A percentile compares a stretch with the other conserved stretches of the same genome.
Conservation (phyloP, 2,329 filamentous ascomycete species). For the Podosphaera fusca region DNA sequence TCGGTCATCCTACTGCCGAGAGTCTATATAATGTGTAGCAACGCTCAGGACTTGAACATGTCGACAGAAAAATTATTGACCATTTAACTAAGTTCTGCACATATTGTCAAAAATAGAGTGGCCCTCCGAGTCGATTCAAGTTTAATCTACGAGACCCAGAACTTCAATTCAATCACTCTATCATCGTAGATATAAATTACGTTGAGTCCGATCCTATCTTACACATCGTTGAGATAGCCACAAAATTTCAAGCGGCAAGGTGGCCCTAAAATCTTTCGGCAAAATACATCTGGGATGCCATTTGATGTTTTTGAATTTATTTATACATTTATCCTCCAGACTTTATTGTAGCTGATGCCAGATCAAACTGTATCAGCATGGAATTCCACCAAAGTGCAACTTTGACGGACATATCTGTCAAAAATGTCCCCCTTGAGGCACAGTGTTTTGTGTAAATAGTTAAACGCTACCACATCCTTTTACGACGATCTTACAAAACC, state of each 20-base stretch:
- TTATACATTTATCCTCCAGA: slow-evolving; percentile 2
- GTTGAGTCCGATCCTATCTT: too few species aligned
- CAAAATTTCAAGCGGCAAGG: slow-evolving; percentile 1
- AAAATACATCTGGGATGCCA: background rate
- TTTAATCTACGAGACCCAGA: background rate
- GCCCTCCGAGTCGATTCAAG: background rate
- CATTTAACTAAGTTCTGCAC: background rate
- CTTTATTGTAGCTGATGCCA: background rate
- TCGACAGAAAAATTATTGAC: background rate
- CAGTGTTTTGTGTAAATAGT: too few species aligned
- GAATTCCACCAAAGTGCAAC: too few species aligned
- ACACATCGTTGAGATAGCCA: background rate
- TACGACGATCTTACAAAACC: too few species aligned
- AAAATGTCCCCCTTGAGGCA: too few species aligned
- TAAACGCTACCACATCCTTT: too few species aligned
- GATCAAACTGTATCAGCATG: too few species aligned
- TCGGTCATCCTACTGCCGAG: background rate
- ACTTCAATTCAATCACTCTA: background rate
- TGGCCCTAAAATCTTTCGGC: background rate
- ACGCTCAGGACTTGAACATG: background rate
- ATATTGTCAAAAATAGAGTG: background rate
- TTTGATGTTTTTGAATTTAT: slow-evolving; percentile 2
- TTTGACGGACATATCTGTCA: too few species aligned
- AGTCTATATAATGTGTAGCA: background rate
- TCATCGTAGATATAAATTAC: background rate